Base-by-base conservation (phyloP, 1,284 basidiomycete genomes). In the Cutaneotrichosporon dermatis region DNA sequence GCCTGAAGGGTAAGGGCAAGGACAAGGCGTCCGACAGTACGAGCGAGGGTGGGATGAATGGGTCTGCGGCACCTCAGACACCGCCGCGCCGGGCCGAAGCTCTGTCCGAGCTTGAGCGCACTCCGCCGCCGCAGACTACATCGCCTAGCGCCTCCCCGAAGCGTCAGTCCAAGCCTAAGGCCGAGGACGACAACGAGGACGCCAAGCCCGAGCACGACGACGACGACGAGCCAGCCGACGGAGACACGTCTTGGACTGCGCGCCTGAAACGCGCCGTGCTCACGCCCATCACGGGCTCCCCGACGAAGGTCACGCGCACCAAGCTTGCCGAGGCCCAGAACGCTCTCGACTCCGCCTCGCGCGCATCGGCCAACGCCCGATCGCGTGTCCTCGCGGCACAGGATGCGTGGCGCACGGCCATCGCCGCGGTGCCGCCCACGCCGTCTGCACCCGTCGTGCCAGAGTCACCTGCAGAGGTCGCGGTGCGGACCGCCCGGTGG, bases 351-450 rank as follows among this genome's bases (percentile, higher is more conserved):
- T 43, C 55, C 7, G 62, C 62, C 3, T 12, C 46, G 8, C 49
- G 39, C 4, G 57, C 49, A 10, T 56, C 57, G 2, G 57, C 55
- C 3, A 54, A 44, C 3, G 54, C 59, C 6, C 42, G 52, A 9
- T 37, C n/a, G 6, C 52, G 52, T 33, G 58, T 61, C 4, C 36
- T 16, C 3, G 54, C 52, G 10, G 59, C 62, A 0, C 59, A 61
- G 52, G 40, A 50, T 13, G 59, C 59, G 0, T 61, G 62, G 59
- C 54, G 56, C 37, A 52, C 55, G n/a, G 62, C 59, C 2, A 36
- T 61, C 10, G 57, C 62, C 66, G 50, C 48, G 45, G 40, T 66
- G 12, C 6, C 64, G 67, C 25, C 25, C 25, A 25, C 25, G 25
- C 25, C 25, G 8, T 33, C 54, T 11, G 33, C 25, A 25, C 51